Conservation (phyloP, 1,284 basidiomycete species). For the Phellinidium pouzarii region DNA sequence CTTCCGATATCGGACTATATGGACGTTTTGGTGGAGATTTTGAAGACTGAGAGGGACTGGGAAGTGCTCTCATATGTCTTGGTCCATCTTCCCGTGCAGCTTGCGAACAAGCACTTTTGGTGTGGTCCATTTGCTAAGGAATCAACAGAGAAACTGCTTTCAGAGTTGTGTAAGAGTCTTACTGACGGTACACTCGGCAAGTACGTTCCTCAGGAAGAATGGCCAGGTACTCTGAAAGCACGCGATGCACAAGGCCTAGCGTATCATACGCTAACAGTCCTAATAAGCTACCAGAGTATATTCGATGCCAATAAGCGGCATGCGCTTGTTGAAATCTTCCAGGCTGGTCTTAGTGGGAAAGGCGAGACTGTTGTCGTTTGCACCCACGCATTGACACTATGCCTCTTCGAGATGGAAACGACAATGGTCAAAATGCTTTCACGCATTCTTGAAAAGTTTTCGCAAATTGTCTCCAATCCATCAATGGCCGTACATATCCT, state of each 20-base stretch:
- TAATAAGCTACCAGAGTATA: conserved; percentile 83
- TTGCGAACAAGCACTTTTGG: conserved; percentile 95
- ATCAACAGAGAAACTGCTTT: conserved; percentile 61
- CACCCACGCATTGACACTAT: conserved; percentile 84
- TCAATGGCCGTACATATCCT: conserved; percentile 95
- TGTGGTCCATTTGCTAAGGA: conserved; percentile 79
- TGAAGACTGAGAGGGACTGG: conserved; percentile 83
- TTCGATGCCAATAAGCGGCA: conserved; percentile 69
- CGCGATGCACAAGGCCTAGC: conserved; percentile 86
- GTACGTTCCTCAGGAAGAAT: conserved; percentile 44
- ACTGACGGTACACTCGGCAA: conserved; percentile 53
- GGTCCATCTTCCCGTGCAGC: conserved; percentile 85
- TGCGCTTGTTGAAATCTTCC: conserved; percentile 79
- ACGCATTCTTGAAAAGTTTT: conserved; percentile 81
- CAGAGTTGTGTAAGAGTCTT: conserved; percentile 66
- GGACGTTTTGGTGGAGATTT: conserved; percentile 54
- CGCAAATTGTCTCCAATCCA: conserved; percentile 92
- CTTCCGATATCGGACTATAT: conserved; percentile 83
- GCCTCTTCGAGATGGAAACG: conserved; percentile 83
- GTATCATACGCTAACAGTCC: conserved; percentile 83
- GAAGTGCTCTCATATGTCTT: conserved; percentile 91
- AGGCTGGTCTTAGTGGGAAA: conserved; percentile 72
- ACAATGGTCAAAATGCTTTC: conserved; percentile 81
- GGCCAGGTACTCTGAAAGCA: conserved; percentile 58
- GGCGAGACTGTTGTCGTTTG: conserved; percentile 86